These are phyloP conservation scores for Dothideomycetes sp. DNA, from an alignment of 2,329 filamentous ascomycete genomes.

Conservation along the genomic window DNA sequence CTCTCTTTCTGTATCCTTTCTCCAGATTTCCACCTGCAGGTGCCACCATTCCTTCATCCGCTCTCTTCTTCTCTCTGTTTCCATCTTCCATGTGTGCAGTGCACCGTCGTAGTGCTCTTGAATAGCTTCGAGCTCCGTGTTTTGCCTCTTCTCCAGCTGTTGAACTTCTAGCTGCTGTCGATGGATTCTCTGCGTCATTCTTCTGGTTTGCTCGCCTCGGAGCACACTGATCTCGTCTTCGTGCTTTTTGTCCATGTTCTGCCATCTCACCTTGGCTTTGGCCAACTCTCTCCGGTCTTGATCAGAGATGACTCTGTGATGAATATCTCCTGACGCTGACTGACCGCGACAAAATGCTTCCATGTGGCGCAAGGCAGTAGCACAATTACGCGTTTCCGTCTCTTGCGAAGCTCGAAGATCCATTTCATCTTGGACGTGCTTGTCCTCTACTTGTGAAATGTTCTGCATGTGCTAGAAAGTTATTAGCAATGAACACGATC, in stretches of 20 bases:
- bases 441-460: conserved; percentile 32
- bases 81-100: conserved; percentile 1
- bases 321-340: conserved; percentile 17
- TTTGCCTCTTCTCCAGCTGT: conserved; percentile 22
- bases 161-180: conserved; percentile 29
- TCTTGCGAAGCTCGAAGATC: conserved; percentile 29
- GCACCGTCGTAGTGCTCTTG: conserved; percentile 7
- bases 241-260: conserved; percentile 31
- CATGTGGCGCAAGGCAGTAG: conserved; percentile 36
- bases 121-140: conserved; percentile 16
- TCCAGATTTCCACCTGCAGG: conserved; percentile 10
- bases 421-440: conserved; percentile 31
- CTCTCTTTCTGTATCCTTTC: conserved; percentile 6
- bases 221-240: conserved; percentile 35
- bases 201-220: conserved; percentile 31
- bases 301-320: conserved; percentile 29
- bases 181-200: conserved; percentile 23
- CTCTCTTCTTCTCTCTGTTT: conserved; percentile 3
- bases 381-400: conserved; percentile 30
- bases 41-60: conserved; percentile 10
- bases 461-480: conserved; percentile 28
- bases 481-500: no score
- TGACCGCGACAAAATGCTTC: conserved; percentile 35
- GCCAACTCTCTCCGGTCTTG: conserved; percentile 33
- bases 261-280: conserved; percentile 25